These are phyloP conservation scores for Colletotrichum melonis DNA, from an alignment of 2,329 filamentous ascomycete genomes.

Conservation along the genomic window DNA sequence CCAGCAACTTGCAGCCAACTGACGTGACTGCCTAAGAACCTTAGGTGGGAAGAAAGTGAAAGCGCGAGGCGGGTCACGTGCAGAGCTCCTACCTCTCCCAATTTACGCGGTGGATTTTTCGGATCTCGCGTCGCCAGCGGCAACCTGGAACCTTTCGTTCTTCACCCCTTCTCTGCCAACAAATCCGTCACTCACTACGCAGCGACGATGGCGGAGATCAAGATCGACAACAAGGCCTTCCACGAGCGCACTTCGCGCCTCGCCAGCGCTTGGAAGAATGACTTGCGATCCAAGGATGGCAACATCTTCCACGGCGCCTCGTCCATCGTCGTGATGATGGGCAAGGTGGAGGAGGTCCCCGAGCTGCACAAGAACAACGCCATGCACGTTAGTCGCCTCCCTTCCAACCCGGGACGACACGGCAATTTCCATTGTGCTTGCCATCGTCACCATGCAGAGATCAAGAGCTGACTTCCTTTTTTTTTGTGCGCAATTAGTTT, in stretches of 20 bases:
- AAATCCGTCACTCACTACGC: constrained; percentile 40
- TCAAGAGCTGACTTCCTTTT: constrained; percentile 19
- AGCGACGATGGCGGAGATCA: constrained; percentile 80
- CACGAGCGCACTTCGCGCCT: constrained; percentile 92
- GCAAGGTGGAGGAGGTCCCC: constrained; percentile 90
- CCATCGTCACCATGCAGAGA: neutral
- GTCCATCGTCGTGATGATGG: constrained; percentile 91
- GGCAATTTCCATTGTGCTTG: neutral
- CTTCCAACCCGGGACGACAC: constrained; percentile 30
- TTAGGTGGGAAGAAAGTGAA: neutral
- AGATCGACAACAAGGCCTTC: constrained; percentile 94
- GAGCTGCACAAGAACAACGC: constrained; percentile 97
- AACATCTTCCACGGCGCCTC: constrained; percentile 83
- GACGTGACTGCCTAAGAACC: neutral
- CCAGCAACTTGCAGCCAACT: neutral
- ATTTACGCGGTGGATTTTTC: constrained; percentile 57
- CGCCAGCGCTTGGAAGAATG: constrained; percentile 92
- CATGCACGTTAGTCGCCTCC: constrained; percentile 78
- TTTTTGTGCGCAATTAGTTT: constrained; percentile 68
- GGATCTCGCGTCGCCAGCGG: constrained; percentile 51
- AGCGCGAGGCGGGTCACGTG: constrained; percentile 47
- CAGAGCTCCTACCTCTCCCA: constrained; percentile 40
- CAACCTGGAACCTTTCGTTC: constrained; percentile 28
- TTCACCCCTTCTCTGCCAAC: constrained; percentile 24
- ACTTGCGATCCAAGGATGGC: constrained; percentile 85